Conservation (phyloP, 371 early-diverging fungal species). For the Mucor lusitanicus region DNA sequence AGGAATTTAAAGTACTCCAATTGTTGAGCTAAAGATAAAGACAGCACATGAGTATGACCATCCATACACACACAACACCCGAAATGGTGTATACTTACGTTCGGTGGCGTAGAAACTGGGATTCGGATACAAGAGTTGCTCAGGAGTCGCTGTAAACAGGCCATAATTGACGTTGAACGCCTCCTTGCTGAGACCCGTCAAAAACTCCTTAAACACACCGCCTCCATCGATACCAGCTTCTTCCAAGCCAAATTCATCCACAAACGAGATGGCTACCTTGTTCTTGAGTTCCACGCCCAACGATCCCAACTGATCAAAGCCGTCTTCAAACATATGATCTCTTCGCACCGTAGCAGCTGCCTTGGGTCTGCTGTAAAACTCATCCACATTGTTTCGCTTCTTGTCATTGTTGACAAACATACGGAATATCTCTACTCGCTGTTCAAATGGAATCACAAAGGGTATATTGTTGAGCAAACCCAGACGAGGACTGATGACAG, state of each 20-base stretch:
- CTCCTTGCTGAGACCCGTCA: constrained; percentile 75
- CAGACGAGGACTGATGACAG: constrained; percentile 64
- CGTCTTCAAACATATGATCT: constrained; percentile 86
- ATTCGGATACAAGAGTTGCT: constrained; percentile 82
- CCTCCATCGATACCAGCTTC: constrained; percentile 97
- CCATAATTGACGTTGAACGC: constrained; percentile 86
- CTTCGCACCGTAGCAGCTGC: constrained; percentile 63
- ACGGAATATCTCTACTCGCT: constrained; percentile 86
- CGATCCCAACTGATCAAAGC: constrained; percentile 65
- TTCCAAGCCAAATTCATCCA: constrained; percentile 79
- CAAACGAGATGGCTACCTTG: constrained; percentile 84
- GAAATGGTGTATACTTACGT: constrained; percentile 41
- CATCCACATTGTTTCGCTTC: constrained; percentile 26
- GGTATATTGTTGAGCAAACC: constrained; percentile 83
- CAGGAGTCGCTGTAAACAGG: constrained; percentile 74
- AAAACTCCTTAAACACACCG: constrained; percentile 80
- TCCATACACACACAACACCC: no score
- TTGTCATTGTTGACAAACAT: constrained; percentile 74
- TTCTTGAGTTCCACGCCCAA: constrained; percentile 66
- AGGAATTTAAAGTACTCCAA: constrained; percentile 81
- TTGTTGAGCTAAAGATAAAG: constrained; percentile 44
- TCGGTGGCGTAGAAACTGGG: constrained; percentile 63
- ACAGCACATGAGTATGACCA: not conserved
- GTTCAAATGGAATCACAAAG: constrained; percentile 89
- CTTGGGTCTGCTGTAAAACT: constrained; percentile 26